A percentile compares a stretch with the other conserved stretches of the same genome.
phyloP scores from a whole-genome alignment of 139 green algal species.

The Yamagishiella unicocca region DNA sequence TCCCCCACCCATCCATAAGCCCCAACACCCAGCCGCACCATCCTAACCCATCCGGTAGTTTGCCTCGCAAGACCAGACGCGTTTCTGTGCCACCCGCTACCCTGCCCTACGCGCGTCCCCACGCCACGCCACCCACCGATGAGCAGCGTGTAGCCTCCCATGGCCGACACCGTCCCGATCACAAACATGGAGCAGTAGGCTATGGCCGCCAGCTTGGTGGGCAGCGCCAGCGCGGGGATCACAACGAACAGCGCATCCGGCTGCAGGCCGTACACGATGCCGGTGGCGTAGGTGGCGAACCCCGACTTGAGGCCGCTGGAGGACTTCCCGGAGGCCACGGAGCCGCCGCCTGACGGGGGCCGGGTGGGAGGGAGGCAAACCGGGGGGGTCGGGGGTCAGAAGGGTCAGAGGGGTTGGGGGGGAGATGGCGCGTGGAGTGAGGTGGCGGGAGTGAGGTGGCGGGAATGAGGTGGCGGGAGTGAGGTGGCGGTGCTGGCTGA shows the following conservation, averaged over 20 bases:
- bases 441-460: too few relatives aligned
- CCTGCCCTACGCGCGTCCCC: background rate
- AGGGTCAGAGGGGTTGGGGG: background rate
- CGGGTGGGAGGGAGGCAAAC: background rate
- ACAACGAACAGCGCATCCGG: slow-evolving; percentile 98
- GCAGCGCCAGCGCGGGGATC: slow-evolving; percentile 94
- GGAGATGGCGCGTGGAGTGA: too few relatives aligned
- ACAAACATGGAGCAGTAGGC: slow-evolving; percentile 97
- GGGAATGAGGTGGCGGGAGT: too few relatives aligned
- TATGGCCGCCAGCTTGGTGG: slow-evolving; percentile 88
- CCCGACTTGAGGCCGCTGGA: slow-evolving; percentile 31
- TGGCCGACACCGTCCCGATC: slow-evolving; percentile 93
- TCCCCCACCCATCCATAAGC: background rate
- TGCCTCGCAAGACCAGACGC: too few relatives aligned
- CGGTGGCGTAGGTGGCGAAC: slow-evolving; percentile 89
- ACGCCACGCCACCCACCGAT: slow-evolving; percentile 73
- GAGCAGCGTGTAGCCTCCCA: slow-evolving; percentile 94
- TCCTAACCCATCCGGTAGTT: too few relatives aligned
- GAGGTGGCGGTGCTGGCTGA: too few relatives aligned
- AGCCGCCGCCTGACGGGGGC: slow-evolving; percentile 13
- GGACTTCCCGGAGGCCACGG: slow-evolving; percentile 7
- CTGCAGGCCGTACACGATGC: slow-evolving; percentile 97
- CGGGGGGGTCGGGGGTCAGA: background rate
- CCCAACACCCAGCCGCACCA: background rate
- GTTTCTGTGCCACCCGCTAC: too few relatives aligned